These are phyloP conservation scores for Incumbomyces delicatus DNA, from an alignment of 2,329 filamentous ascomycete genomes.

Conservation along the genomic window DNA sequence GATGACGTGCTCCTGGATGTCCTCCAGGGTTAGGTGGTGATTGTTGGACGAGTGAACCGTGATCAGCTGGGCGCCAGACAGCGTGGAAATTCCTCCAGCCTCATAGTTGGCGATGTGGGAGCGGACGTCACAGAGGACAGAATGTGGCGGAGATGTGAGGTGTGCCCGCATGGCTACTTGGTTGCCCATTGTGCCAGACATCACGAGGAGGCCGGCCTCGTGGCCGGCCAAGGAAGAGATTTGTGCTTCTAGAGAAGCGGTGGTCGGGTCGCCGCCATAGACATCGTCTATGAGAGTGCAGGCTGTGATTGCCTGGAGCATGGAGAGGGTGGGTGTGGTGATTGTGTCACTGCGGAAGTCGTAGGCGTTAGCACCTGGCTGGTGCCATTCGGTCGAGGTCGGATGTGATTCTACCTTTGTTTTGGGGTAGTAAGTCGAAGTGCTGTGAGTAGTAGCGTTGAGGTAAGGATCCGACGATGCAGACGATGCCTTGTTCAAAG, in stretches of 20 bases:
- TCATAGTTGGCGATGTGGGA: slow-evolving; percentile 64
- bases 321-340: slow-evolving; percentile 67
- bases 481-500: too few species aligned
- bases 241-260: slow-evolving; percentile 63
- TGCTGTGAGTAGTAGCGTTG: slow-evolving; percentile 5
- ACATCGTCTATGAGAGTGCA: slow-evolving; percentile 78
- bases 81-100: slow-evolving; percentile 57
- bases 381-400: slow-evolving; percentile 12
- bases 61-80: slow-evolving; percentile 62
- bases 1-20: slow-evolving; percentile 57
- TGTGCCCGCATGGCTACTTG: slow-evolving; percentile 73
- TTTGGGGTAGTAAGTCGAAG: slow-evolving; percentile 6
- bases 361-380: slow-evolving; percentile 17
- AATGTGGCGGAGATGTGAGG: slow-evolving; percentile 68
- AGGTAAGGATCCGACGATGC: background rate
- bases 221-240: slow-evolving; percentile 66
- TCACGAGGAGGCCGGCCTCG: slow-evolving; percentile 66
- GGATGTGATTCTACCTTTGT: slow-evolving; percentile 1
- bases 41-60: slow-evolving; percentile 61
- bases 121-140: slow-evolving; percentile 67
- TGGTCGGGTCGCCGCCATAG: slow-evolving; percentile 69
- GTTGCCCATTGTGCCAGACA: slow-evolving; percentile 92
- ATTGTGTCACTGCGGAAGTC: slow-evolving; percentile 45
- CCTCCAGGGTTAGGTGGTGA: slow-evolving; percentile 64
- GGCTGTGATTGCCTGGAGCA: slow-evolving; percentile 68